Evolutionary conservation across 2,329 filamentous ascomycete species (phyloP), one percentile per base, ranked within the genome.

Genomic region (Diatrype stigma): DNA sequence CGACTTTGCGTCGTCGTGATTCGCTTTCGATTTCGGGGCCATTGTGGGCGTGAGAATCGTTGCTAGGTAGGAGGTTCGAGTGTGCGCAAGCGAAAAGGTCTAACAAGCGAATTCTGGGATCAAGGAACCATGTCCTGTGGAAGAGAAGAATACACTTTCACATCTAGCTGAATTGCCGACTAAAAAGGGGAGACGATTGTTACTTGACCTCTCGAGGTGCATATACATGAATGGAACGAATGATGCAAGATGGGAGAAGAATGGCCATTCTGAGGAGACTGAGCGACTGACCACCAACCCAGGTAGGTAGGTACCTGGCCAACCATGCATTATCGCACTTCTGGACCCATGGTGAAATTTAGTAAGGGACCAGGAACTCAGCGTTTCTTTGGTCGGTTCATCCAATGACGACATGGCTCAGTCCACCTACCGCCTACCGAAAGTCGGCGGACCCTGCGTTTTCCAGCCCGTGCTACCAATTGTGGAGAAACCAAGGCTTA

Each of bases 1-100:
- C 60, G 66, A 66, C 61, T 67, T 68, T 47, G 61, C 38, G 55
- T 68, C 65, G 59, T 68, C 66, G 55, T 64, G 66, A 52, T 63
- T 66, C 45, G 54, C 45, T 55, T 66, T 67, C 48, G 60, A 63
- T 50, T 67, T 68, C 51, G 65, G 53, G 11, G 55, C 51, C 55
- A 57, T 57, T 30, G 51, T 40, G 21, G 46, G 11, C 4, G 47
- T 45, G 14, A 14, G n/a, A 21, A 19, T 16, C n/a, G 19, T 23
- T 12, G 10, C 3, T 17, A 44, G n/a, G 7, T 19, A 42, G 38
- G 12, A 17, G n/a, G 34, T 10, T 14, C n/a, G 14, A 17, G 37
- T 17, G 37, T 40, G n/a, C n/a, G 37, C 11, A 8, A 10, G 37
- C 16, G 37, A 12, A 40, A n/a, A 40, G 37, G 37, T 19, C 11